These are phyloP conservation scores for Suhomyces canberraensis DNA, from an alignment of 805 yeast species.

Conservation along the genomic window DNA sequence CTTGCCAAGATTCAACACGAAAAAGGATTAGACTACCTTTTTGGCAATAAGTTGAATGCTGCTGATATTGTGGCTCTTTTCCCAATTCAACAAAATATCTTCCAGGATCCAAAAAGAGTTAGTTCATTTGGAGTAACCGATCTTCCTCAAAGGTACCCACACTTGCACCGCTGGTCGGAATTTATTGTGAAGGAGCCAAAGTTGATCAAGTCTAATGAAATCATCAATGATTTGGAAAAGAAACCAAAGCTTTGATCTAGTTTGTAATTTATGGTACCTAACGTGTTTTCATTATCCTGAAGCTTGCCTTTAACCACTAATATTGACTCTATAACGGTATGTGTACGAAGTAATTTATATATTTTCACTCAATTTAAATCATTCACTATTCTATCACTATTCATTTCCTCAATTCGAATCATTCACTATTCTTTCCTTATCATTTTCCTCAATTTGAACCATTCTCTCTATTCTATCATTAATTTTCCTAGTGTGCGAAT, in stretches of 20 bases:
- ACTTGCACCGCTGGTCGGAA: conserved; percentile 23
- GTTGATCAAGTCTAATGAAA: conserved; percentile 14
- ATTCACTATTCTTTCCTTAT: too few species aligned
- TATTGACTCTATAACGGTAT: too few species aligned
- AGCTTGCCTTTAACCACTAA: too few species aligned
- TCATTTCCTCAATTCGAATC: too few species aligned
- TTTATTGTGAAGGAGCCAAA: conserved; percentile 11
- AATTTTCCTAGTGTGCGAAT: too few species aligned
- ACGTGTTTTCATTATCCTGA: too few species aligned
- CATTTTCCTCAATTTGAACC: too few species aligned
- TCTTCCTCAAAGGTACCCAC: conserved; percentile 15
- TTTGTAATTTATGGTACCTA: too few species aligned
- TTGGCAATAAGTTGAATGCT: conserved; percentile 34
- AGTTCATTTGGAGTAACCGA: conserved; percentile 5
- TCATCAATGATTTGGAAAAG: background rate
- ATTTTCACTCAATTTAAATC: too few species aligned
- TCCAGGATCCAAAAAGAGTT: conserved; percentile 6
- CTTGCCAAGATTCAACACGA: conserved; percentile 23
- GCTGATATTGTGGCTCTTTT: conserved; percentile 39
- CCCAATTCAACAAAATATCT: conserved; percentile 25
- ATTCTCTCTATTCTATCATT: too few species aligned
- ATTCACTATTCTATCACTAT: too few species aligned
- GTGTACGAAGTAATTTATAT: too few species aligned
- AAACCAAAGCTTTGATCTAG: conserved; percentile 1
- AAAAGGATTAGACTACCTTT: conserved; percentile 20